Conservation (phyloP, 2,329 filamentous ascomycete genomes). For the Arthroderma sp. region DNA sequence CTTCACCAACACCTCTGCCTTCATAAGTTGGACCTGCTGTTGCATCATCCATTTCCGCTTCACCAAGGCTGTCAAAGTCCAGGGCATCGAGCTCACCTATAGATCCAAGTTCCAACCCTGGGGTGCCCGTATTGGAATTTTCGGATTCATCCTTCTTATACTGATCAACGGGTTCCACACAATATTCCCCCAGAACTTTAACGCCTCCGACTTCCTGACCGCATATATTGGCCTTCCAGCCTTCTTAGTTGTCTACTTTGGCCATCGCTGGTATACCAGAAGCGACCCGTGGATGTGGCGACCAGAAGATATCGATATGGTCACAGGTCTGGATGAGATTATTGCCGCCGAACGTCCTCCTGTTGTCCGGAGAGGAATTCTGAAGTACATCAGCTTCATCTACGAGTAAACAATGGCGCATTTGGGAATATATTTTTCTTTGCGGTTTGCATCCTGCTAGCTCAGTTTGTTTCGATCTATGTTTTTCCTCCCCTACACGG, state of each 20-base stretch:
- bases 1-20: slow-evolving; percentile 55
- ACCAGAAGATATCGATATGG: slow-evolving; percentile 42
- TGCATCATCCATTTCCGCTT: slow-evolving; percentile 49
- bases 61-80: slow-evolving; percentile 37
- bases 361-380: slow-evolving; percentile 15
- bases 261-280: slow-evolving; percentile 38
- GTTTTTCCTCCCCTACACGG: neutral
- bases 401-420: slow-evolving; percentile 11
- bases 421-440: neutral
- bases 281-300: slow-evolving; percentile 42
- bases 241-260: slow-evolving; percentile 44
- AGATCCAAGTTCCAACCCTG: slow-evolving; percentile 49
- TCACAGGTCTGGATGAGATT: slow-evolving; percentile 43
- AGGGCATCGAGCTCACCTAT: slow-evolving; percentile 43
- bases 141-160: slow-evolving; percentile 45
- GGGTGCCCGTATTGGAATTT: slow-evolving; percentile 49
- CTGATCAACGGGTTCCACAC: slow-evolving; percentile 65
- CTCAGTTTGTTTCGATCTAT: neutral
- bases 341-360: slow-evolving; percentile 35
- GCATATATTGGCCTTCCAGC: slow-evolving; percentile 55
- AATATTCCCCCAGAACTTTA: slow-evolving; percentile 57
- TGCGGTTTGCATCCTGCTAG: neutral
- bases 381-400: slow-evolving; percentile 11
- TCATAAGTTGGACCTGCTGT: slow-evolving; percentile 60
- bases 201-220: slow-evolving; percentile 51